A percentile compares a stretch with the other conserved stretches of the same genome.
Conservation (phyloP, 345 rosid species). For the Ailanthus altissimus region DNA sequence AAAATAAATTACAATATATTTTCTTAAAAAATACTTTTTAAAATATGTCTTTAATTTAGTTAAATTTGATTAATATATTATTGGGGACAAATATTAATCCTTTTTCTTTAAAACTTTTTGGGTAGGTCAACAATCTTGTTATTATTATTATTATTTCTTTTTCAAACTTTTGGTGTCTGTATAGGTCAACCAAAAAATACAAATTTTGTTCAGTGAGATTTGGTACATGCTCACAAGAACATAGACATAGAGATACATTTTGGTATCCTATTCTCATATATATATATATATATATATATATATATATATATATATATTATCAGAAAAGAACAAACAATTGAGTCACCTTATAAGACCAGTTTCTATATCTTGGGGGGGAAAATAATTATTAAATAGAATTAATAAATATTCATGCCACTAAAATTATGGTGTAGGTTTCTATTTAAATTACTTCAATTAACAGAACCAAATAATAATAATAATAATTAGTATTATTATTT, state of each 20-base stretch:
- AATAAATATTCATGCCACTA: too few species aligned
- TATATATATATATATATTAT: too few species aligned
- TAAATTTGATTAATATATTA: too few species aligned
- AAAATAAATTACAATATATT: neutral
- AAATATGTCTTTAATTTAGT: neutral
- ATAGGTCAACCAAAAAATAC: constrained; percentile 10
- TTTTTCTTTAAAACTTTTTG: neutral
- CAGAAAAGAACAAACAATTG: too few species aligned
- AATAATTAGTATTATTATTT: too few species aligned
- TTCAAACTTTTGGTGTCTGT: neutral
- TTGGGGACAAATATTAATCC: neutral
- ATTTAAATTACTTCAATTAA: too few species aligned
- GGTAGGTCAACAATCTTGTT: neutral
- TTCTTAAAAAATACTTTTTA: neutral
- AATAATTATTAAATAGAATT: too few species aligned
- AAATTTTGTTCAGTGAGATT: neutral
- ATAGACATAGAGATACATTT: neutral
- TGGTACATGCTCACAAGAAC: neutral
- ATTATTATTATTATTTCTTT: neutral
- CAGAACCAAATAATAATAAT: too few species aligned
- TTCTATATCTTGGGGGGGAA: too few species aligned
- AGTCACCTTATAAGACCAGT: too few species aligned
- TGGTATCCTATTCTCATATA: constrained; percentile 1
- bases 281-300: too few species aligned
- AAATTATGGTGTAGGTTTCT: too few species aligned